Conservation (phyloP, 2,329 filamentous ascomycete species). For the Penicillium paneum region DNA sequence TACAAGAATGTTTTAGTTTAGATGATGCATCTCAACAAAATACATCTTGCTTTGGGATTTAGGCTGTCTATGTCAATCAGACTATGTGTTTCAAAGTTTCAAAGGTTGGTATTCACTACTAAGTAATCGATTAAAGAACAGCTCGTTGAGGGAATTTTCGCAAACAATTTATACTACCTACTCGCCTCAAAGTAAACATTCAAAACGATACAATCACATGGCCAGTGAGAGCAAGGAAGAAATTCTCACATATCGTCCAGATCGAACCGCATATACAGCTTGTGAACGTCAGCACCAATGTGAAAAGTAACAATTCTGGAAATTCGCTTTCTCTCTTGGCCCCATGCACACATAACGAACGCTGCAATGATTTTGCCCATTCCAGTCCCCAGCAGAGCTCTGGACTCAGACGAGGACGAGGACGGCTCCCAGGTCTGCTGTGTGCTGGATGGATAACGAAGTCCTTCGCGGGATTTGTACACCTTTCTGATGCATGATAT, state of each 20-base stretch:
- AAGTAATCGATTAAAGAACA: not conserved
- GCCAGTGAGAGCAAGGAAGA: not conserved
- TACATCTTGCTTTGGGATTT: no score
- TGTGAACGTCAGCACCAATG: not conserved
- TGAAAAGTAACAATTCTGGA: not conserved
- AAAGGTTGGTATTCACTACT: no score
- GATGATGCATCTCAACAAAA: no score
- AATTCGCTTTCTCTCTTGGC: not conserved
- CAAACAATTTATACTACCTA: not conserved
- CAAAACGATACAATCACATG: not conserved
- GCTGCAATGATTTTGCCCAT: not conserved
- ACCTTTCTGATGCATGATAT: not conserved
- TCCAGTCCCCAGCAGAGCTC: not conserved
- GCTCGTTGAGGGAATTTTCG: no score
- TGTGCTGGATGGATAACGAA: not conserved
- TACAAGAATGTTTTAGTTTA: constrained; percentile 21
- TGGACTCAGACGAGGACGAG: not conserved
- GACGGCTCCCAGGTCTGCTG: not conserved
- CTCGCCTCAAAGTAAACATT: not conserved
- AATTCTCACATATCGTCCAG: not conserved
- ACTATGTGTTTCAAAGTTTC: no score
- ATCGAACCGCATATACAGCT: constrained; percentile 5
- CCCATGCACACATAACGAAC: not conserved
- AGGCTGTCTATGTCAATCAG: no score
- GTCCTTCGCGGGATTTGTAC: not conserved